A percentile compares a stretch with the other conserved stretches of the same genome.
phyloP scores from a whole-genome alignment of 2,329 filamentous ascomycete genomes.

The Aspergillus sp. region DNA sequence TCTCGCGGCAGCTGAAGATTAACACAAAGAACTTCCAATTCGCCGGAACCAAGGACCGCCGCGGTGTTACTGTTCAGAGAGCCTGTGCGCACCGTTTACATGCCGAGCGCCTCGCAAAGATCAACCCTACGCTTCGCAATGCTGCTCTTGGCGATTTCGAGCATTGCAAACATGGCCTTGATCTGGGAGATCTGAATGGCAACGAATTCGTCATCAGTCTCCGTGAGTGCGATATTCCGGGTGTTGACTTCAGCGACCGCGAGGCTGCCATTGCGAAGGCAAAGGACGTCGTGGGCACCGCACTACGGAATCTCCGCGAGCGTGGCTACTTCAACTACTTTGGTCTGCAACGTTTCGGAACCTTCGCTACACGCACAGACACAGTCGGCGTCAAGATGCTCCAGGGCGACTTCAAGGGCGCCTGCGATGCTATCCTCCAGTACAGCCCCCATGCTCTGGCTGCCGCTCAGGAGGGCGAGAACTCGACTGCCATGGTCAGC shows the following conservation, averaged over 20 bases:
- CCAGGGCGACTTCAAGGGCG: conserved; percentile 75
- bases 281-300: conserved; percentile 51
- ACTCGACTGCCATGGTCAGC: conserved; percentile 55
- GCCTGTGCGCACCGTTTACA: conserved; percentile 67
- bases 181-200: conserved; percentile 79
- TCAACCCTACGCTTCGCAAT: conserved; percentile 65
- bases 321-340: conserved; percentile 97
- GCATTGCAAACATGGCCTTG: conserved; percentile 70
- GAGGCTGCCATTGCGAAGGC: conserved; percentile 48
- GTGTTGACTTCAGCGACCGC: conserved; percentile 44
- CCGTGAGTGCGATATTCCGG: conserved; percentile 73
- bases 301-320: conserved; percentile 67
- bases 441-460: conserved; percentile 67
- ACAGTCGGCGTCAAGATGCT: conserved; percentile 82
- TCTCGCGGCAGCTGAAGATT: conserved; percentile 72
- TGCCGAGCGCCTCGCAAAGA: conserved; percentile 63
- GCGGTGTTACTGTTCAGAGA: conserved; percentile 81
- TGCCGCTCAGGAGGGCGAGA: conserved; percentile 52
- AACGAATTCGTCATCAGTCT: conserved; percentile 94
- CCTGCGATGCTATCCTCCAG: conserved; percentile 73
- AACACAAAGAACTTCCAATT: conserved; percentile 71
- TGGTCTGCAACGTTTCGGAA: conserved; percentile 94
- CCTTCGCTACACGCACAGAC: conserved; percentile 82
- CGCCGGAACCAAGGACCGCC: conserved; percentile 87
- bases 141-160: conserved; percentile 75